phyloP scores from a whole-genome alignment of 1,139 yeast species.

The Pneumocystis oryctolagi region DNA sequence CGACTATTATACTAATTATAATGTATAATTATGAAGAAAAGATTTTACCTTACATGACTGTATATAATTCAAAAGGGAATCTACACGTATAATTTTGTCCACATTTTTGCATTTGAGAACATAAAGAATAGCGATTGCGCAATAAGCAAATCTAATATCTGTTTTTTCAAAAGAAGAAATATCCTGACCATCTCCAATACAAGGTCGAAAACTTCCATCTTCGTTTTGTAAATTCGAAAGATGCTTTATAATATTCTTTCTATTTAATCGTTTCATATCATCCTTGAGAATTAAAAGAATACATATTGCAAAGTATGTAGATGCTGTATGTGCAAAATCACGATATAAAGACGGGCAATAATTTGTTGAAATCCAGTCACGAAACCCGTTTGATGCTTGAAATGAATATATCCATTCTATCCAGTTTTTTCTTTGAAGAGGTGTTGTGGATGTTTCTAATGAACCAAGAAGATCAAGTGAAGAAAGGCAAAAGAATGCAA shows the following conservation, averaged over 20 bases:
- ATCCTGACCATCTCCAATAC: slow-evolving; percentile 29
- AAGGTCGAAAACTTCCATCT: slow-evolving; percentile 12
- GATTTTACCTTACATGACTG: slow-evolving; percentile 4
- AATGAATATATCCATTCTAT: slow-evolving; percentile 37
- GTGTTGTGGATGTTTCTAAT: slow-evolving; percentile 20
- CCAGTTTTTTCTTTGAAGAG: slow-evolving; percentile 24
- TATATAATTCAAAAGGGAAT: slow-evolving; percentile 9
- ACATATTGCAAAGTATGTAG: slow-evolving; percentile 53
- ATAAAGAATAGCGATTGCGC: slow-evolving; percentile 51
- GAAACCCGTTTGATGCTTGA: slow-evolving; percentile 36
- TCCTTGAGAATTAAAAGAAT: slow-evolving; percentile 16
- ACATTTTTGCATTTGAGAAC: slow-evolving; percentile 34
- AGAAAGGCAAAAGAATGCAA: slow-evolving; percentile 51
- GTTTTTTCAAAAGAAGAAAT: slow-evolving; percentile 42
- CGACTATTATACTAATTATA: neutral
- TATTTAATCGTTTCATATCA: slow-evolving; percentile 16
- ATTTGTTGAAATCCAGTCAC: slow-evolving; percentile 27
- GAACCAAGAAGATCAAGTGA: slow-evolving; percentile 42
- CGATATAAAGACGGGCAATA: slow-evolving; percentile 19
- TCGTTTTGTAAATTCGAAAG: slow-evolving; percentile 29
- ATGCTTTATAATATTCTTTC: slow-evolving; percentile 28
- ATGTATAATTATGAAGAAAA: neutral
- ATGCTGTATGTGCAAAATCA: slow-evolving; percentile 49
- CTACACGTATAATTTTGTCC: neutral
- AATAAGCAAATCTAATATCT: slow-evolving; percentile 61